Base-by-base conservation (phyloP, 257 asterid species). In the Thymus mandschuricus region DNA sequence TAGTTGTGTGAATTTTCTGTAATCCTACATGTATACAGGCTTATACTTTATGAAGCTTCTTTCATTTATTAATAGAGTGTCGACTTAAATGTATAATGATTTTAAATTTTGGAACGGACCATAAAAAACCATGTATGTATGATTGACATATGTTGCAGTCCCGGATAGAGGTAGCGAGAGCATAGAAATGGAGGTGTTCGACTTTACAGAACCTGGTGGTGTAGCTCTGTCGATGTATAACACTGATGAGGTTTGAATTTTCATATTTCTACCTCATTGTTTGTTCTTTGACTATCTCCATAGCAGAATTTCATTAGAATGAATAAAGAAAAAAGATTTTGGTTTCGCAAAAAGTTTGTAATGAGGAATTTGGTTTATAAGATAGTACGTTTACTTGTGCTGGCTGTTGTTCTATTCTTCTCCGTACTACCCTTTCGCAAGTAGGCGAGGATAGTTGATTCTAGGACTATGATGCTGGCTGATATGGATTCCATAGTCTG, bases 191-290 rank as follows among this genome's bases (percentile, higher is more conserved):
- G 95, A 88, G 76, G 95, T 86, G 55, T 88, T 48, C 74, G 79
- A 82, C 74, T 88, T 88, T 70, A 82, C 80, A 0, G 86, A 82
- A n/a, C 21, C 80, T 64, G 95, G 95, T 59, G 95, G 95, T 40
- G 95, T 88, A 27, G 91, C 88, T 63, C 71, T 88, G 77, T 86
- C 95, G 38, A 87, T 87, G 94, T 87, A 82, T 27, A 87, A 85
- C 86, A 87, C 94, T 30, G 91, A 87, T 63, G 91, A 88, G 95
- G 95, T 88, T 54, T 68, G 76, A 54, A 55, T 35, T 35, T 35
- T 35, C 40, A 35, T 35, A 35, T 35, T 6, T 35, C 2, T 35
- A 3, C 40, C 40, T 35, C 40, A 35, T 35, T 1, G 40, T 35
- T 35, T n/a, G 8, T 51, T 28, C 27, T 29, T 10, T 62, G 2